Evolutionary conservation across 306 rosid genomes (phyloP), one percentile per base, ranked within the genome.

Genomic region (Prunus mongolica): DNA sequence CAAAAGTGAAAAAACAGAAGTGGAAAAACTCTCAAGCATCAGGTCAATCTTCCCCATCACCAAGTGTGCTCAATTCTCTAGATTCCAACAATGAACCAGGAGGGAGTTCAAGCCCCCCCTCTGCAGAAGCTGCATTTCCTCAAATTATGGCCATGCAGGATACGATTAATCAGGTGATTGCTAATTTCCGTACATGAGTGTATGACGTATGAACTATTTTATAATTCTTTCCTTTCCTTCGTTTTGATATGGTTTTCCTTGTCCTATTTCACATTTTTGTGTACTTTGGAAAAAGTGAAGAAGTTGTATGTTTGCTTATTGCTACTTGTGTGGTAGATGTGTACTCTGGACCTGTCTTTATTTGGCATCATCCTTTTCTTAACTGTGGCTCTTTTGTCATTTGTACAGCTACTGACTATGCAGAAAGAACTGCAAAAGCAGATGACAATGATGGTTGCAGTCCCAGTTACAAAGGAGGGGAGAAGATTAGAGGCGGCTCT

Each of bases 351-450:
- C 32, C 34, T 52, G 30, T 18, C 8, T 45, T 15, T 50, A 22
- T 77, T 14, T 14, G 28, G 5, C 47, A 24, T 54, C 11, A 20
- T 64, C 54, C 32, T 63, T 82, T 61, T 44, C 32, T 63, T 60
- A 65, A 63, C 72, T 60, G 50, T 61, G 38, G 18, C 25, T 74
- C 19, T 27, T 50, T 73, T 67, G 49, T 69, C 51, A 41, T 71
- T 54, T 68, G 58, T 68, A 82, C 97, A 96, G 99, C 67, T 96
- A 47, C 38, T 96, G 80, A 74, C 84, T 45, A 89, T 84, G 89
- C 97, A 93, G 76, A 96, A 88, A 71, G 99, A 96, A 71, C 76
- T 84, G 88, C 99, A 93, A 83, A 96, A 93, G 84, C 98, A 96
- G 86, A 87, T 96, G 88, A 73, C 91, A 55, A 83, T 76, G 90